Evolutionary conservation across 768 basidiomycete genomes (phyloP).

Genomic region (Candolleomyces efflorescens): DNA sequence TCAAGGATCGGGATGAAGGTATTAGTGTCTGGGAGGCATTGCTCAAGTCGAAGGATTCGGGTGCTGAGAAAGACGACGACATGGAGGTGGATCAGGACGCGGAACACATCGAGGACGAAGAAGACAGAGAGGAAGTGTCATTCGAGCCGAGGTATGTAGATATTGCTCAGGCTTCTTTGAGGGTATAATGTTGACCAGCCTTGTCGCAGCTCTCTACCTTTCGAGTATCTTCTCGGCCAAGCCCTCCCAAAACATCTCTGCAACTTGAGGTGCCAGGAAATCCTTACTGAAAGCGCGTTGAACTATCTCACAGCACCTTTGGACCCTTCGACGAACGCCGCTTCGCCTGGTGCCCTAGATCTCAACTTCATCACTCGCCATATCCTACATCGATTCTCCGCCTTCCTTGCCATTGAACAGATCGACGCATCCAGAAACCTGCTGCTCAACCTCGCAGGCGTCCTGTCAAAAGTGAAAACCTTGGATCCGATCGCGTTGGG

Average conservation of each 20-base stretch:
- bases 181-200: not conserved
- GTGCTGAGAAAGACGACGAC: not conserved
- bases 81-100: not conserved
- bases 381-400: not conserved
- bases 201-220: not conserved
- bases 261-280: not conserved
- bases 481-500: not conserved
- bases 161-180: not conserved
- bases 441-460: not conserved
- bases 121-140: not conserved
- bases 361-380: not conserved
- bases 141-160: not conserved
- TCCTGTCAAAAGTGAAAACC: not conserved
- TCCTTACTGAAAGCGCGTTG: not conserved
- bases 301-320: not conserved
- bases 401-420: not conserved
- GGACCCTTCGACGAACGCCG: not conserved
- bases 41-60: not conserved
- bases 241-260: not conserved
- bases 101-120: not conserved
- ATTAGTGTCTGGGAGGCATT: not conserved
- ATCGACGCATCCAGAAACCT: not conserved
- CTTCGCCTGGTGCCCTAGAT: not conserved
- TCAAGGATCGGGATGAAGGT: not conserved
- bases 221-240: conserved; percentile 6